phyloP scores from a whole-genome alignment of 2,329 filamentous ascomycete species.

The Fusarium sp. region DNA sequence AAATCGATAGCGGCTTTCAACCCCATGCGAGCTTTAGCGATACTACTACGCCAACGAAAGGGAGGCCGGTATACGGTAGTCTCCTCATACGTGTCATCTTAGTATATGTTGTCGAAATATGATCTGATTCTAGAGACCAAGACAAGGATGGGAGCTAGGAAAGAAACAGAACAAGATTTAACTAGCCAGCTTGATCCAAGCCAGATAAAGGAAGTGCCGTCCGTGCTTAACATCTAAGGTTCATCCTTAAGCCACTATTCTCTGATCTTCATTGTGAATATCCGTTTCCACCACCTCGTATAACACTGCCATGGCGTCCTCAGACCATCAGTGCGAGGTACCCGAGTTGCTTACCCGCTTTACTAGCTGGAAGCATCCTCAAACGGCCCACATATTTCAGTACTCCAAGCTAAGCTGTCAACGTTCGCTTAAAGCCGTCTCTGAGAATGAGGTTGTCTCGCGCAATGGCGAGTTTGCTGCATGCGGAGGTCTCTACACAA shows the following conservation, averaged over 20 bases:
- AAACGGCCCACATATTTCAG: constrained; percentile 1
- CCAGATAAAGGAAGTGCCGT: background rate
- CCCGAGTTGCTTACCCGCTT: background rate
- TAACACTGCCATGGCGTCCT: background rate
- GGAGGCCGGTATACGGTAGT: background rate
- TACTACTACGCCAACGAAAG: background rate
- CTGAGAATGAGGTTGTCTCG: background rate
- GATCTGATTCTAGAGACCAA: background rate
- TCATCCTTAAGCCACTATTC: background rate
- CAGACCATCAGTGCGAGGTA: background rate
- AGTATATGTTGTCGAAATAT: background rate
- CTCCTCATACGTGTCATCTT: background rate
- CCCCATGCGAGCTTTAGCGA: background rate
- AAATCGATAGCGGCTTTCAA: background rate
- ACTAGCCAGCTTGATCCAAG: background rate
- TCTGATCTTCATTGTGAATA: background rate
- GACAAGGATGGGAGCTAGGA: background rate
- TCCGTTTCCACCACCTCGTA: background rate
- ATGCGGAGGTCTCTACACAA: constrained; percentile 3
- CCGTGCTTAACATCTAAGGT: background rate
- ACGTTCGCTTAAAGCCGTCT: background rate
- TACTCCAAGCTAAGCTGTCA: background rate
- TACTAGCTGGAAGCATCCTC: constrained; percentile 1
- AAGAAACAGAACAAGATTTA: background rate
- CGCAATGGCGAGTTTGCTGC: constrained; percentile 5